Base-by-base conservation (phyloP, 2,329 filamentous ascomycete species). In the Emericellopsis cladophorae region DNA sequence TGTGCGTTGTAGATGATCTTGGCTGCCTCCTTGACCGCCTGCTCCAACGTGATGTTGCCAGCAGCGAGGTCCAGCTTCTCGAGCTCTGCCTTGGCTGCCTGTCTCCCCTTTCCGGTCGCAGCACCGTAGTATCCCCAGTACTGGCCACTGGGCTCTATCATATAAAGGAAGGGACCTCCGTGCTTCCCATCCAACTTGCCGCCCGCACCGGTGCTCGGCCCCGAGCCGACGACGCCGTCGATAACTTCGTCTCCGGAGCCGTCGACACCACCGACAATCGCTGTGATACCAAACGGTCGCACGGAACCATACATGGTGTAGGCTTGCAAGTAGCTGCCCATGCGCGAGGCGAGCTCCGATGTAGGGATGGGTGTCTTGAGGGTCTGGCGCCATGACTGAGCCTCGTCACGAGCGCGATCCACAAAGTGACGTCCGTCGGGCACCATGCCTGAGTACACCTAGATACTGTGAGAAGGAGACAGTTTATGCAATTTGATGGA, bases 111-210 rank as follows among this genome's bases (percentile, higher is more conserved):
- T 57, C 92, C 92, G 12, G 92, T 95, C 39, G 92, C 92, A 32
- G 92, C 92, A 52, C 92, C 92, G 62, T 95, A 95, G 74, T 98
- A 98, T 45, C 92, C 92, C 92, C 92, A 98, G 72, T 95, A 96
- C 51, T 90, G 67, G 42, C 92, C 92, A 56, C 88, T 95, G 34
- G 92, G 92, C 70, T 98, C 92, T 52, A 98, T 90, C 92, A 98
- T 98, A 74, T 95, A 98, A 46, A 98, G 76, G 47, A 81, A 89
- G 18, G 92, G 92, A 1, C 90, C 92, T 51, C 92, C 92, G 59
- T 88, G 79, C 55, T 79, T 80, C 54, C 78, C 77, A 23, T 60
- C 65, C 35, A 80, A 74, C 67, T 92, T 94, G 56, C 90, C 90
- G 48, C 90, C 90, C 21, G 86, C 79, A 44, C 90, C 90, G 43